phyloP scores from a whole-genome alignment of 2,329 filamentous ascomycete species.

The Aspergillus persii region DNA sequence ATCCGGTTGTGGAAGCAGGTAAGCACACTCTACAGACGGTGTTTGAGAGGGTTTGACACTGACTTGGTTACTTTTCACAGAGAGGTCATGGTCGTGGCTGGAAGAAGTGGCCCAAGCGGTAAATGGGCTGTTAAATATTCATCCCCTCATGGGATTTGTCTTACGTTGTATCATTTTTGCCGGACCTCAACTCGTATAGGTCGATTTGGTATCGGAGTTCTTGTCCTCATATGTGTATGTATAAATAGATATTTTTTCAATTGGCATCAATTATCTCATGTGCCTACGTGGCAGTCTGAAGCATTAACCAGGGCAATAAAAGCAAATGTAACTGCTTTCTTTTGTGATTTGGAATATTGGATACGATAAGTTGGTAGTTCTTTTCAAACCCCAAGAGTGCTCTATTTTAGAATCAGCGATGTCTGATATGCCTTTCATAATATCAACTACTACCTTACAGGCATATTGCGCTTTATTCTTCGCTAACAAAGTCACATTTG shows the following conservation, averaged over 20 bases:
- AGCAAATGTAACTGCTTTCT: too few relatives aligned
- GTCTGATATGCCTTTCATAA: too few relatives aligned
- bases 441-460: too few relatives aligned
- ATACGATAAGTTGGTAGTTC: too few relatives aligned
- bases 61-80: slow-evolving; percentile 41
- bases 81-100: slow-evolving; percentile 70
- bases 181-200: slow-evolving; percentile 1
- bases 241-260: slow-evolving; percentile 6
- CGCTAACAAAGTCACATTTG: too few relatives aligned
- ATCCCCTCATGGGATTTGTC: neutral
- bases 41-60: slow-evolving; percentile 27
- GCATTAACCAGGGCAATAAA: too few relatives aligned
- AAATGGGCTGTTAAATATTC: slow-evolving; percentile 14
- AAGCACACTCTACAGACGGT: slow-evolving; percentile 34
- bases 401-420: too few relatives aligned
- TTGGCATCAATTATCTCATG: neutral
- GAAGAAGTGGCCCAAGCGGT: slow-evolving; percentile 68
- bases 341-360: neutral
- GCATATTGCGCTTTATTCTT: too few relatives aligned
- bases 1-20: slow-evolving; percentile 93
- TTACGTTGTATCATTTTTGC: slow-evolving; percentile 6
- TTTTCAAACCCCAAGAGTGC: too few relatives aligned
- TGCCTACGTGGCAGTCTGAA: neutral
- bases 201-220: slow-evolving; percentile 3
- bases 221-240: slow-evolving; percentile 5